Conservation (phyloP, 2,329 filamentous ascomycete genomes). For the Aspergillus caelatus region DNA sequence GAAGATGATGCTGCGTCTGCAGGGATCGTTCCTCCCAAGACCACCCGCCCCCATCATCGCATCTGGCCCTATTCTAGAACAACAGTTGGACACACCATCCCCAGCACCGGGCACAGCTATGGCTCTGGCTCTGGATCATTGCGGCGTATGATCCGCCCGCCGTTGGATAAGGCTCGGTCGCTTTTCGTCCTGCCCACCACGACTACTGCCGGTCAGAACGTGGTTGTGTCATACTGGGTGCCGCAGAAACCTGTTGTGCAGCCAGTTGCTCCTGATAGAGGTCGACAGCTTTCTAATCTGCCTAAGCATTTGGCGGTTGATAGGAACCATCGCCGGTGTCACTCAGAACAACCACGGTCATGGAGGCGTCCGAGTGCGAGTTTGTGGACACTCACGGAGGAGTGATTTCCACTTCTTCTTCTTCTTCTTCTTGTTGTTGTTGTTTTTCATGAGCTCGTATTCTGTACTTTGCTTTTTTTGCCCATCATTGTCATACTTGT, state of each 20-base stretch:
- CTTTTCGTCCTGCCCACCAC: conserved; percentile 33
- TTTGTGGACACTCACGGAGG: conserved; percentile 40
- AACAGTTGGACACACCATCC: neutral
- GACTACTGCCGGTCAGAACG: conserved; percentile 18
- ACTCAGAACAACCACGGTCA: conserved; percentile 41
- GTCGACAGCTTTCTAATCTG: neutral
- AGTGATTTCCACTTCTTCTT: conserved; percentile 15
- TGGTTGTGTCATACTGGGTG: conserved; percentile 27
- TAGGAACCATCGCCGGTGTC: conserved; percentile 38
- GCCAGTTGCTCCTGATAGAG: conserved; percentile 12
- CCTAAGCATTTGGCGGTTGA: conserved; percentile 17
- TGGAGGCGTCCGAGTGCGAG: conserved; percentile 40
- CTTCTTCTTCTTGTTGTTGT: too few relatives aligned
- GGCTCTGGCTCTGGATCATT: conserved; percentile 17
- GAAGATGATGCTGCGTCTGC: conserved; percentile 37
- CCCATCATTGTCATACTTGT: neutral
- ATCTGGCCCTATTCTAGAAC: conserved; percentile 26
- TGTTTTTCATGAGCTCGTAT: neutral
- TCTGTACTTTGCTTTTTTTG: neutral
- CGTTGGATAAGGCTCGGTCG: conserved; percentile 35
- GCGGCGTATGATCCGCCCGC: conserved; percentile 34
- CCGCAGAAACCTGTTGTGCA: conserved; percentile 9
- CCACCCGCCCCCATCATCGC: conserved; percentile 23
- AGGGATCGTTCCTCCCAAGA: conserved; percentile 32
- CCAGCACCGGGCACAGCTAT: neutral